These are phyloP conservation scores for Chamaecyparis obtusa DNA, from an alignment of 75 land plant species.

Conservation along the genomic window DNA sequence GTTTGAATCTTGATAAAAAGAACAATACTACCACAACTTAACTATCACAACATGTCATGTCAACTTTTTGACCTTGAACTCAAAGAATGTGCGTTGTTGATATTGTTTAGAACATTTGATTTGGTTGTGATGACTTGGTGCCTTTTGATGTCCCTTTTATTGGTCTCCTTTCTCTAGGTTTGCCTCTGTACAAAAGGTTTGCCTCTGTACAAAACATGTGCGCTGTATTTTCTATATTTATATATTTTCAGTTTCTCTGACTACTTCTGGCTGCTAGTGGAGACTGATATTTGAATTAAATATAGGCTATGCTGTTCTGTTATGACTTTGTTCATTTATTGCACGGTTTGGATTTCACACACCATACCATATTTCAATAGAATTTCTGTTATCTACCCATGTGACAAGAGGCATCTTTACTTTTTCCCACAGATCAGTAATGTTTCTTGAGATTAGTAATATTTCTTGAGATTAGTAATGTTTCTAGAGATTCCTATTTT, in stretches of 20 bases:
- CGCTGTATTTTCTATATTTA: neutral
- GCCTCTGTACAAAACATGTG: too few relatives aligned
- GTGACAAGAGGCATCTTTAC: neutral
- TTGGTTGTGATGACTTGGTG: too few relatives aligned
- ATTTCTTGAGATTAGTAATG: too few relatives aligned
- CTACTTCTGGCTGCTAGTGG: neutral
- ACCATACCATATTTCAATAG: neutral
- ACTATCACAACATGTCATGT: too few relatives aligned
- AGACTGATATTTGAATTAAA: neutral
- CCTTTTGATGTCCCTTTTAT: too few relatives aligned
- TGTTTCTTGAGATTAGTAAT: neutral
- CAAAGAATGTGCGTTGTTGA: too few relatives aligned
- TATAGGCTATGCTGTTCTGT: neutral
- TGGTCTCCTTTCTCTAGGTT: too few relatives aligned
- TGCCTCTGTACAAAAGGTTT: too few relatives aligned
- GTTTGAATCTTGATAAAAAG: too few relatives aligned
- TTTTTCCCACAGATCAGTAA: neutral
- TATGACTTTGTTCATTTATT: neutral
- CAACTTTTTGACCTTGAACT: too few relatives aligned
- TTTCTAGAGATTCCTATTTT: neutral
- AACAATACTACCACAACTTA: too few relatives aligned
- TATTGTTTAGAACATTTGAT: too few relatives aligned
- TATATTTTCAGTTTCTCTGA: neutral
- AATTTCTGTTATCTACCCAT: neutral
- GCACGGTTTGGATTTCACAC: neutral